Evolutionary conservation across 2,329 filamentous ascomycete species (phyloP).

Genomic region (Pseudogymnoascus sp.): DNA sequence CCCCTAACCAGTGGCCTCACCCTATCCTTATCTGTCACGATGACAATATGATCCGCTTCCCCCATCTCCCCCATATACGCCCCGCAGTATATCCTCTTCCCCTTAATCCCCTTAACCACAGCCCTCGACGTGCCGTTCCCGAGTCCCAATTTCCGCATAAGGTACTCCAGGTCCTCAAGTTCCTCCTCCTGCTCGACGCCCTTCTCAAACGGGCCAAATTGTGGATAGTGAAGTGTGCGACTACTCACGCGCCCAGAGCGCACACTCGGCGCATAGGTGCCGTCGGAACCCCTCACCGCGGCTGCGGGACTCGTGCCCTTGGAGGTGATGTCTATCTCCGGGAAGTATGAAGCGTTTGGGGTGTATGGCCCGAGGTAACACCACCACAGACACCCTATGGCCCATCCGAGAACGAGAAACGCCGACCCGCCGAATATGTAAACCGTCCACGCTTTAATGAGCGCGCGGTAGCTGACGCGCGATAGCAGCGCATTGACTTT

Average conservation of each 20-base stretch:
- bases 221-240: background rate
- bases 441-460: background rate
- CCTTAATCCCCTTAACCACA: background rate
- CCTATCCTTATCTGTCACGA: background rate
- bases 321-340: background rate
- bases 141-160: background rate
- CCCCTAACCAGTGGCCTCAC: background rate
- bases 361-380: background rate
- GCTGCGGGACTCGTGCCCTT: background rate
- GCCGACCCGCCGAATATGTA: background rate
- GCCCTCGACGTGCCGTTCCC: background rate
- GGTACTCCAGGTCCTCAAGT: background rate
- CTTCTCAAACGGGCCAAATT: slow-evolving; percentile 2
- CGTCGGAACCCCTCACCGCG: background rate
- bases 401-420: background rate
- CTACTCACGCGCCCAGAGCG: slow-evolving; percentile 1
- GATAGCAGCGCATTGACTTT: background rate
- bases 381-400: slow-evolving; percentile 4
- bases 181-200: slow-evolving; percentile 1
- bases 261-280: background rate
- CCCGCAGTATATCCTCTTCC: slow-evolving; percentile 5
- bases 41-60: background rate
- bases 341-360: background rate
- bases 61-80: background rate
- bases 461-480: background rate